Evolutionary conservation across 1,139 yeast genomes (phyloP).

Genomic region (Yamadazyma aaseri): DNA sequence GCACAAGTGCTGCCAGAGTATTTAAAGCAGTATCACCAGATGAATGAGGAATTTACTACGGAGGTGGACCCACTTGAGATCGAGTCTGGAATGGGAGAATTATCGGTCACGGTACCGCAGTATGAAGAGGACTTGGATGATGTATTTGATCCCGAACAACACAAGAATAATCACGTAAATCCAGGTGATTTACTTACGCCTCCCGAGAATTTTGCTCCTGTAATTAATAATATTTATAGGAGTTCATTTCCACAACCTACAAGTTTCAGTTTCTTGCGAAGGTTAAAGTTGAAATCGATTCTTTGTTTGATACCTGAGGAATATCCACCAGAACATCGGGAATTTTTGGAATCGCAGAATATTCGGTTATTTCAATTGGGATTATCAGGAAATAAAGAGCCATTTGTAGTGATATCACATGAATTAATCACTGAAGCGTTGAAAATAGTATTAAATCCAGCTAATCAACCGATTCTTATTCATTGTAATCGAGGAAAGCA

Average conservation of each 20-base stretch:
- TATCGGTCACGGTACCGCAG: slow-evolving; percentile 20
- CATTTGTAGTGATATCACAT: slow-evolving; percentile 82
- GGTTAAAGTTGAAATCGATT: slow-evolving; percentile 66
- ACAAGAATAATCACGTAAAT: slow-evolving; percentile 20
- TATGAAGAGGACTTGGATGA: slow-evolving; percentile 49
- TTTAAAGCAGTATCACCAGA: slow-evolving; percentile 19
- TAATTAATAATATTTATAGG: slow-evolving; percentile 75
- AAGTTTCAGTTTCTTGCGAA: slow-evolving; percentile 68
- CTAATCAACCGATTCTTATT: slow-evolving; percentile 83
- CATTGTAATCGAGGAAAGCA: slow-evolving; percentile 98
- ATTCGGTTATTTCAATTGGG: slow-evolving; percentile 84
- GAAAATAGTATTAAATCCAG: slow-evolving; percentile 76
- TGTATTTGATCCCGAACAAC: slow-evolving; percentile 32
- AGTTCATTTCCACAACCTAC: slow-evolving; percentile 87
- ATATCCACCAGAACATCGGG: slow-evolving; percentile 73
- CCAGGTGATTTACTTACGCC: slow-evolving; percentile 40
- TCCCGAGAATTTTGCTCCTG: slow-evolving; percentile 93
- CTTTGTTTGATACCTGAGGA: slow-evolving; percentile 88
- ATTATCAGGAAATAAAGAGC: slow-evolving; percentile 94
- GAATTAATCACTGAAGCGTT: slow-evolving; percentile 78
- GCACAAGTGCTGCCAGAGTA: slow-evolving; percentile 20
- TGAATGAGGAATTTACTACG: slow-evolving; percentile 12
- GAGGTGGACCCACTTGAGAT: slow-evolving; percentile 26
- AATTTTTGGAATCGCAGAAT: slow-evolving; percentile 57
- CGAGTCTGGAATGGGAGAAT: slow-evolving; percentile 34